Conservation (phyloP, 1,284 basidiomycete genomes). For the Anthracocystis panici-leucophaei region DNA sequence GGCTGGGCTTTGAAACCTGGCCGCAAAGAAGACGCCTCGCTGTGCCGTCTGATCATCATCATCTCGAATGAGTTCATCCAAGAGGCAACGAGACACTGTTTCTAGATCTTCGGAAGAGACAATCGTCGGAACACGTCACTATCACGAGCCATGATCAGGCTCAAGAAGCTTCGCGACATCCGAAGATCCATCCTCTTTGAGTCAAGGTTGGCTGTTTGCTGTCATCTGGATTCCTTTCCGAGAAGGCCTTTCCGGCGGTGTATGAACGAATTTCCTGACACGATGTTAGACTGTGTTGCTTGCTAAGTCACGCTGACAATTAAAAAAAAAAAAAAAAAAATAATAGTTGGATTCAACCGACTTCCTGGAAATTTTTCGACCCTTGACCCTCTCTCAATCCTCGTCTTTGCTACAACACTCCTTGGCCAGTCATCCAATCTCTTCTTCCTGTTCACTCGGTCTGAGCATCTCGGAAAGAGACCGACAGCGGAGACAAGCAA, state of each 20-base stretch:
- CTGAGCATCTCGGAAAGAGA: neutral
- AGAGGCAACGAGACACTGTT: neutral
- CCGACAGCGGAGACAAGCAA: neutral
- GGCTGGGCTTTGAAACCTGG: neutral
- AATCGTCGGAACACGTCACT: too few relatives aligned
- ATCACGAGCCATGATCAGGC: neutral
- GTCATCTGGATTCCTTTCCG: too few relatives aligned
- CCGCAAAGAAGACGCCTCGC: neutral
- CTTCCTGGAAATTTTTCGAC: constrained; percentile 29
- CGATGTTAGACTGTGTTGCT: neutral
- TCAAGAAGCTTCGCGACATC: neutral
- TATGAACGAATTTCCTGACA: neutral
- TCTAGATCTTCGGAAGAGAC: neutral
- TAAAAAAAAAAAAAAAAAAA: constrained; percentile 13
- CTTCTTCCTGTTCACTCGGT: neutral
- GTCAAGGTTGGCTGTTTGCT: neutral
- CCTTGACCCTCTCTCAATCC: neutral
- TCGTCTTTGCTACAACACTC: constrained; percentile 1
- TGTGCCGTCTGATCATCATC: neutral
- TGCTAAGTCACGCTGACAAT: constrained; percentile 34
- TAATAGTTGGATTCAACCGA: constrained; percentile 1
- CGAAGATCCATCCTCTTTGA: neutral
- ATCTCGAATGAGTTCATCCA: too few relatives aligned
- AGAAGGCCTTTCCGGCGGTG: neutral
- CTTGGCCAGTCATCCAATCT: neutral